Evolutionary conservation across 208 protist species (phyloP).

Genomic region (Jaenimonas drosophilae): DNA sequence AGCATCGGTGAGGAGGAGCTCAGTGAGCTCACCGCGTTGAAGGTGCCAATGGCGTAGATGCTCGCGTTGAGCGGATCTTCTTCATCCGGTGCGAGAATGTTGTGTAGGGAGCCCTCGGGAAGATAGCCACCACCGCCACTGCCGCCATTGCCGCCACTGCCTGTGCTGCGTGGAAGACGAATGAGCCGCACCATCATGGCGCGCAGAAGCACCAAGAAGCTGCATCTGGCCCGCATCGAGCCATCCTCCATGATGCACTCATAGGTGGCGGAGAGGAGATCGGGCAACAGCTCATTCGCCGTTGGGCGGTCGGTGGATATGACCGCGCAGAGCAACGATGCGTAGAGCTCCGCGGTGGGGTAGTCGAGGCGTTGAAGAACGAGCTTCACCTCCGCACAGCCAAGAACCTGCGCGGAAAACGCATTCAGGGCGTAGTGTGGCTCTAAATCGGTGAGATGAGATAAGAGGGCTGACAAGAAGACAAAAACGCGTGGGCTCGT

Average conservation of each 20-base stretch:
- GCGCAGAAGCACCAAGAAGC: constrained; percentile 18
- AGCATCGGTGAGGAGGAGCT: constrained; percentile 15
- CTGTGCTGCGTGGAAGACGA: too few species aligned
- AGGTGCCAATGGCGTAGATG: constrained; percentile 7
- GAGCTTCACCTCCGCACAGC: constrained; percentile 1
- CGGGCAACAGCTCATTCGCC: constrained; percentile 9
- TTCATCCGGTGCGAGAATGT: not conserved
- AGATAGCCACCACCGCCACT: not conserved
- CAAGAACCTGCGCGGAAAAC: constrained; percentile 18
- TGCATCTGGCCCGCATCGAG: constrained; percentile 1
- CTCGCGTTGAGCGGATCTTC: constrained; percentile 5
- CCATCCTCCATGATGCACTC: constrained; percentile 8
- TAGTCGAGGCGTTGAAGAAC: constrained; percentile 7
- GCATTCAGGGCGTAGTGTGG: constrained; percentile 20
- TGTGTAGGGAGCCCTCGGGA: not conserved
- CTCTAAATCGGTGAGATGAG: constrained; percentile 40
- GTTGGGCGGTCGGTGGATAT: constrained; percentile 12
- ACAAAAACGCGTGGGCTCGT: constrained; percentile 10
- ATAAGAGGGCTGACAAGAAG: constrained; percentile 28
- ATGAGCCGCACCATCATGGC: constrained; percentile 11
- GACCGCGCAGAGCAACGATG: constrained; percentile 17
- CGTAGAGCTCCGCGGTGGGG: constrained; percentile 13
- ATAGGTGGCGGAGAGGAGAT: constrained; percentile 17
- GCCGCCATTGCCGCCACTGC: too few species aligned
- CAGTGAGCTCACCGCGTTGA: constrained; percentile 19